Evolutionary conservation across 192 early-diverging fungal species (phyloP).

Genomic region (Blastocladiella britannica): DNA sequence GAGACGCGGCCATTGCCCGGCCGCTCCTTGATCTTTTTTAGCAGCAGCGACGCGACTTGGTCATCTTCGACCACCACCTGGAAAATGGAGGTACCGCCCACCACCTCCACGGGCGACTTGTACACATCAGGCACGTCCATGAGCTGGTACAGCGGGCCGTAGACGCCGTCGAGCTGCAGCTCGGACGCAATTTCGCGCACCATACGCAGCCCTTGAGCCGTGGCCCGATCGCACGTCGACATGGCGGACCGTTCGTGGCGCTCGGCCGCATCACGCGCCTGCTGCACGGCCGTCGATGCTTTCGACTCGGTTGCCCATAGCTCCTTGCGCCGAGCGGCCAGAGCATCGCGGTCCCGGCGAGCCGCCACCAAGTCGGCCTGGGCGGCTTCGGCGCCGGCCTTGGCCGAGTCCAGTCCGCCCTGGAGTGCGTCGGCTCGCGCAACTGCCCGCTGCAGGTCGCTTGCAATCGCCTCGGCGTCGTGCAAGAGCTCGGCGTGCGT

Average conservation of each 20-base stretch:
- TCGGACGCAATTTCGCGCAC: conserved; percentile 45
- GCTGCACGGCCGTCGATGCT: too few species aligned
- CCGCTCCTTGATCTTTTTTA: conserved; percentile 29
- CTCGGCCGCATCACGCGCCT: too few species aligned
- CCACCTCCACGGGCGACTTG: conserved; percentile 68
- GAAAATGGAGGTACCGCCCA: conserved; percentile 72
- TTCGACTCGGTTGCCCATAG: conserved; percentile 76
- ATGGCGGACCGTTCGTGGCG: too few species aligned
- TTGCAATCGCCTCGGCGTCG: too few species aligned
- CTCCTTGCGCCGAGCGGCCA: conserved; percentile 32
- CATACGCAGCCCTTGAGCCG: conserved; percentile 51
- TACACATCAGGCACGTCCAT: conserved; percentile 71
- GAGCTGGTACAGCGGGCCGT: conserved; percentile 80
- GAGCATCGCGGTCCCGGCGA: conserved; percentile 14
- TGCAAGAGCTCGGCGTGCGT: too few species aligned
- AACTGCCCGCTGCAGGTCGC: too few species aligned
- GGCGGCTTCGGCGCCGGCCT: too few species aligned
- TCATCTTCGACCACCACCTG: conserved; percentile 93
- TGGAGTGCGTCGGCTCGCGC: too few species aligned
- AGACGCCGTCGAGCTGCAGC: conserved; percentile 46
- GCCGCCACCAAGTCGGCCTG: too few species aligned
- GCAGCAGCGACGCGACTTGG: conserved; percentile 54
- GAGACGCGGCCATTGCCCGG: conserved; percentile 63
- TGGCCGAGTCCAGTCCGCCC: too few species aligned
- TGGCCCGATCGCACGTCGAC: conserved; percentile 18